Conservation (phyloP, 306 rosid genomes). For the Dryas alaskensis region DNA sequence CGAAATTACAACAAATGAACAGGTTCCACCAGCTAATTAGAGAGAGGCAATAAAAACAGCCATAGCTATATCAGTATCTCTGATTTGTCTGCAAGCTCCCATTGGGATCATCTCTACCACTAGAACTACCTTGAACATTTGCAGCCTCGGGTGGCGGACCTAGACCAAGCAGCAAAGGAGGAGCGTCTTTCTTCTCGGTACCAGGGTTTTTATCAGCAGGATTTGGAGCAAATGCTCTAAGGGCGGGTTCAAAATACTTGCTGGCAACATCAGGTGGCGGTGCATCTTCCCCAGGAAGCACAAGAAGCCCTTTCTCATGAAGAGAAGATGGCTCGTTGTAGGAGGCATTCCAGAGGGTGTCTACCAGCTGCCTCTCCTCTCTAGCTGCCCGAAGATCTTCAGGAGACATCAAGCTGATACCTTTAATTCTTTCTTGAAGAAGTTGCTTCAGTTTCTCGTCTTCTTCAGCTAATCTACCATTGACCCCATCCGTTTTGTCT, state of each 20-base stretch:
- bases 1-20: neutral
- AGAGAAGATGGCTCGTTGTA: slow-evolving; percentile 66
- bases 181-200: slow-evolving; percentile 44
- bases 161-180: slow-evolving; percentile 65
- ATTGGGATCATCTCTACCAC: slow-evolving; percentile 24
- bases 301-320: slow-evolving; percentile 72
- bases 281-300: slow-evolving; percentile 77
- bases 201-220: slow-evolving; percentile 35
- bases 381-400: slow-evolving; percentile 74
- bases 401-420: slow-evolving; percentile 57
- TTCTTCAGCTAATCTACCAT: slow-evolving; percentile 39
- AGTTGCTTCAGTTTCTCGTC: slow-evolving; percentile 65
- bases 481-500: slow-evolving; percentile 26
- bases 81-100: neutral
- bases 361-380: slow-evolving; percentile 86
- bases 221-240: slow-evolving; percentile 57
- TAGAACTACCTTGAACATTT: slow-evolving; percentile 29
- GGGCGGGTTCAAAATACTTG: slow-evolving; percentile 74
- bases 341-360: slow-evolving; percentile 70
- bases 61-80: neutral
- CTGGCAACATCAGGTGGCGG: slow-evolving; percentile 80
- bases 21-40: neutral
- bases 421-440: slow-evolving; percentile 66
- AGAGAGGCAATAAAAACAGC: neutral
- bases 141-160: slow-evolving; percentile 44